Percentiles rank a stretch among this genome's conserved stretches.
Conservation (phyloP, 331 rosid genomes). For the Erythrophleum ivorense region DNA sequence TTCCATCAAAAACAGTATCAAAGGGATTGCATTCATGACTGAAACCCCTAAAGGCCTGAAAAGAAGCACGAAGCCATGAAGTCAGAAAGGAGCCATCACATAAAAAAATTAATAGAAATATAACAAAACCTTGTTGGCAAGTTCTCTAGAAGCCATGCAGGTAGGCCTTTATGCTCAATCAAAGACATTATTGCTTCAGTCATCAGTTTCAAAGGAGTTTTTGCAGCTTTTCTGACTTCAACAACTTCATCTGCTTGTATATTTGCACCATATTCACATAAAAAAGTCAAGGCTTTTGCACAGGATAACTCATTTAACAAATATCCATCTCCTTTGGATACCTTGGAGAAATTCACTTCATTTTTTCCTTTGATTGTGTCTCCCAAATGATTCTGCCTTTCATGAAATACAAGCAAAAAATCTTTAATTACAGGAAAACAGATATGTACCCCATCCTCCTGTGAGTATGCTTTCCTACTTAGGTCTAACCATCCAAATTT, state of each 20-base stretch:
- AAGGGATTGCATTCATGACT: slow-evolving; percentile 24
- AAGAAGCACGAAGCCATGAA: slow-evolving; percentile 33
- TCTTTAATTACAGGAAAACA: slow-evolving; percentile 69
- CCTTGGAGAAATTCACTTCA: slow-evolving; percentile 45
- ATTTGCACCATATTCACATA: slow-evolving; percentile 64
- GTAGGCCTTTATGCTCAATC: slow-evolving; percentile 64
- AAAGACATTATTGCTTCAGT: slow-evolving; percentile 67
- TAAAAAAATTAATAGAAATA: slow-evolving; percentile 28
- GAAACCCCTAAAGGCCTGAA: slow-evolving; percentile 17
- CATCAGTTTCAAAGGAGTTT: slow-evolving; percentile 76
- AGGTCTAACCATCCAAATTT: slow-evolving; percentile 91
- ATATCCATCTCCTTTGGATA: slow-evolving; percentile 40
- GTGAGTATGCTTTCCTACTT: slow-evolving; percentile 69
- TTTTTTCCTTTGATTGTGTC: slow-evolving; percentile 50
- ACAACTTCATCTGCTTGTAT: slow-evolving; percentile 61
- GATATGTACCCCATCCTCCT: slow-evolving; percentile 64
- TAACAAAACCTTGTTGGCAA: slow-evolving; percentile 73
- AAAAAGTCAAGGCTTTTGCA: slow-evolving; percentile 63
- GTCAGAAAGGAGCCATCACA: slow-evolving; percentile 24
- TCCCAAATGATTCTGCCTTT: slow-evolving; percentile 43
- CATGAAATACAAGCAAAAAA: slow-evolving; percentile 52
- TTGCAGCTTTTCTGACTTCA: slow-evolving; percentile 61
- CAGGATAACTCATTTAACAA: slow-evolving; percentile 47
- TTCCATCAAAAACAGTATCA: background rate
- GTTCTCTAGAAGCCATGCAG: slow-evolving; percentile 71